Conservation (phyloP, 768 basidiomycete species). For the Suillus decipiens region DNA sequence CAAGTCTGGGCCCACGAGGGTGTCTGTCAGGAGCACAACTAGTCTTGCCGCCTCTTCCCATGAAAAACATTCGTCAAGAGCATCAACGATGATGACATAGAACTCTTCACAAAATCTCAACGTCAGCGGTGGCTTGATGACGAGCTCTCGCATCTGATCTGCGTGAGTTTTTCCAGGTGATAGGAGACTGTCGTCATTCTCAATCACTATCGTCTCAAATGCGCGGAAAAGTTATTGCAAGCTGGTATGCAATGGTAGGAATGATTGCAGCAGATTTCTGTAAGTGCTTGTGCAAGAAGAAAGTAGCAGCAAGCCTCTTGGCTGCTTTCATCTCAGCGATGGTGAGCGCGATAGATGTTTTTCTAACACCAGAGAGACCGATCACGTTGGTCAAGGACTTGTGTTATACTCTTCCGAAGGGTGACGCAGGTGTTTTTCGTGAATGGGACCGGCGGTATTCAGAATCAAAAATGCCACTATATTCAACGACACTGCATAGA, state of each 20-base stretch:
- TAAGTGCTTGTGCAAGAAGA: slow-evolving; percentile 20
- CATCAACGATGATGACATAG: slow-evolving; percentile 6
- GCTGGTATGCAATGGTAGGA: slow-evolving; percentile 21
- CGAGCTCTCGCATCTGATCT: slow-evolving; percentile 18
- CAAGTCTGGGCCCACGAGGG: slow-evolving; percentile 10
- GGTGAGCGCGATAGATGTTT: neutral
- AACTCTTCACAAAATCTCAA: slow-evolving; percentile 8
- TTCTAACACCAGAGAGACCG: neutral
- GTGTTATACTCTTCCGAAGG: neutral
- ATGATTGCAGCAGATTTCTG: slow-evolving; percentile 10
- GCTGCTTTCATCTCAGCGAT: slow-evolving; percentile 3
- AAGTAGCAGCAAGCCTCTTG: slow-evolving; percentile 17
- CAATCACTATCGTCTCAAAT: slow-evolving; percentile 15
- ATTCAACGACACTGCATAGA: neutral
- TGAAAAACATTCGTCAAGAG: slow-evolving; percentile 16
- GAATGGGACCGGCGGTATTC: neutral
- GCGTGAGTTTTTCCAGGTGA: slow-evolving; percentile 4
- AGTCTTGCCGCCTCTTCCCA: slow-evolving; percentile 14
- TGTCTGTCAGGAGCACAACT: neutral
- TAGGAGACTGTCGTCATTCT: slow-evolving; percentile 13
- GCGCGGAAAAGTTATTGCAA: slow-evolving; percentile 14
- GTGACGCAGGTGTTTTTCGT: neutral
- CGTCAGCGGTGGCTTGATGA: slow-evolving; percentile 15
- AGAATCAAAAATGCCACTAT: neutral
- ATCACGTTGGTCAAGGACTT: neutral